These are phyloP conservation scores for Thalassiosira mediterranea DNA, from an alignment of 352 stramenopile species.

Conservation along the genomic window DNA sequence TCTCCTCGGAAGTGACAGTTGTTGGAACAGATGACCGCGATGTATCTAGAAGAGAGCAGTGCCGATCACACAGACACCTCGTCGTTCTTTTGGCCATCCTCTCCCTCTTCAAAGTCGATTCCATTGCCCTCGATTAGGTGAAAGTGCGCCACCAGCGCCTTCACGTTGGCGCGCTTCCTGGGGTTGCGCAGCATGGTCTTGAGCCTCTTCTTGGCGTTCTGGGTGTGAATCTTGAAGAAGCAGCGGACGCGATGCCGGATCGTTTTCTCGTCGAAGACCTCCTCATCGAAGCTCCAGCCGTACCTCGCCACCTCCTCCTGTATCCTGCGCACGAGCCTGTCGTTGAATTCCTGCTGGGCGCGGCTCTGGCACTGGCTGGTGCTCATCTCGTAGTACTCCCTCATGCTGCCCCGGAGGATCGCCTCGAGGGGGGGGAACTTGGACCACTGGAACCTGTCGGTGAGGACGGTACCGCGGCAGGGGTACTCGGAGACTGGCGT, in stretches of 20 bases:
- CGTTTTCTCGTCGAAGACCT: constrained; percentile 48
- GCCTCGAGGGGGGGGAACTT: constrained; percentile 69
- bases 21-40: too few species aligned
- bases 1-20: too few species aligned
- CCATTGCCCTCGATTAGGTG: constrained; percentile 62
- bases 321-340: constrained; percentile 61
- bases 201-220: constrained; percentile 84
- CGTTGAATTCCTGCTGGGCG: constrained; percentile 80
- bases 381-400: constrained; percentile 80
- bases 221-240: constrained; percentile 85
- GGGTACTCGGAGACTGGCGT: constrained; percentile 49
- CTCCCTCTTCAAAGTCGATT: too few species aligned
- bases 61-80: too few species aligned
- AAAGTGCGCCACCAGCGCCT: constrained; percentile 67
- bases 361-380: constrained; percentile 72
- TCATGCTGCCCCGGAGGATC: constrained; percentile 74
- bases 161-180: constrained; percentile 71
- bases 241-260: constrained; percentile 79
- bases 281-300: constrained; percentile 61
- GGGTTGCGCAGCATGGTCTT: constrained; percentile 78
- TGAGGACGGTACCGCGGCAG: constrained; percentile 48
- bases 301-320: constrained; percentile 43
- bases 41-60: too few species aligned
- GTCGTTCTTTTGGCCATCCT: too few species aligned
- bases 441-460: constrained; percentile 77